These are phyloP conservation scores for Yarrowia porcina DNA, from an alignment of 805 yeast genomes.

Conservation along the genomic window DNA sequence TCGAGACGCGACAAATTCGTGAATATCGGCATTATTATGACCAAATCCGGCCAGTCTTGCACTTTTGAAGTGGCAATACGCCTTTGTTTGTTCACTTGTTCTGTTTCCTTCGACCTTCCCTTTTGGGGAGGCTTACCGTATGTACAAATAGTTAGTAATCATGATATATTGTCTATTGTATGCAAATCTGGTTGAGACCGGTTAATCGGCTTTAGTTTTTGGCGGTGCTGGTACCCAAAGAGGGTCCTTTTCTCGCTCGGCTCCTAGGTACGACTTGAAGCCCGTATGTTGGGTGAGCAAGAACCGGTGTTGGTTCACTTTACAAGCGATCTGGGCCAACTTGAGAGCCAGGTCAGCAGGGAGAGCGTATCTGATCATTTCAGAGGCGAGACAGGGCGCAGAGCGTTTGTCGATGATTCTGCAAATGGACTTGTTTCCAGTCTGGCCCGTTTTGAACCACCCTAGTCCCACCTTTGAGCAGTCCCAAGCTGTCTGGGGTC, in stretches of 20 bases:
- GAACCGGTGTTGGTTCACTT: constrained; percentile 25
- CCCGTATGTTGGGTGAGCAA: constrained; percentile 11
- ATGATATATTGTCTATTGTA: constrained; percentile 1
- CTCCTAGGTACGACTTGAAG: neutral
- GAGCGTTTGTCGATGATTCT: constrained; percentile 27
- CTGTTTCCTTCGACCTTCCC: neutral
- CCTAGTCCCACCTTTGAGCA: constrained; percentile 31
- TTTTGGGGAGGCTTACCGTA: neutral
- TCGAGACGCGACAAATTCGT: neutral
- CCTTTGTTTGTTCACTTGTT: neutral
- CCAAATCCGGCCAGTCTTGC: neutral
- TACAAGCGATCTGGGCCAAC: constrained; percentile 26
- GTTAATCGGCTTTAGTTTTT: neutral
- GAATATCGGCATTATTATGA: neutral
- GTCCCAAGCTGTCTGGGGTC: constrained; percentile 29
- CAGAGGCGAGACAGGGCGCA: constrained; percentile 26
- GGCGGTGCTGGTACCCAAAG: neutral
- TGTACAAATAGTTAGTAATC: too few relatives aligned
- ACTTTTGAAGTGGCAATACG: neutral
- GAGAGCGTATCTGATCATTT: neutral
- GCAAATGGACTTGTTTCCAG: constrained; percentile 31
- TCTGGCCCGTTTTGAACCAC: constrained; percentile 28
- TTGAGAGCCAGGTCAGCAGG: constrained; percentile 31
- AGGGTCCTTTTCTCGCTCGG: neutral
- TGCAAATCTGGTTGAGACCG: neutral